Evolutionary conservation across 1,139 yeast genomes (phyloP), one percentile per base, ranked within the genome.

Genomic region (Candida glucosophila): DNA sequence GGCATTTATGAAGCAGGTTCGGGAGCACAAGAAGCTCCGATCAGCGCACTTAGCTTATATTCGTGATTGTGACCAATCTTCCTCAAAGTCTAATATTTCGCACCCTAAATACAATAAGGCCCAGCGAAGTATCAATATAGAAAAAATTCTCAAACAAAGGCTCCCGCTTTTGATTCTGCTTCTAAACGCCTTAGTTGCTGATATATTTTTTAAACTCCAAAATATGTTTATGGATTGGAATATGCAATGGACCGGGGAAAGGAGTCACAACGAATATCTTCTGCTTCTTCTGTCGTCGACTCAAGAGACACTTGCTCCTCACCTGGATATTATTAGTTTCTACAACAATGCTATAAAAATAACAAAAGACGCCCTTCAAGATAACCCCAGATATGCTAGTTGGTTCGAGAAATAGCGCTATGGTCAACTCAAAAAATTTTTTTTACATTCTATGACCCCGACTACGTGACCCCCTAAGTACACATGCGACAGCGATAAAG

Each of bases 241-340:
- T 12, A 22, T 17, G 14, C 28, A 22, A 19, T 29, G 33, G n/a
- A 30, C 38, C 9, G 40, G 42, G 5, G 29, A 29, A 8, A 26
- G 39, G 16, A 34, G 38, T 19, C 20, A 36, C 12, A 9, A 24
- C n/a, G 40, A 38, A 24, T 37, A 24, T 20, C 9, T 12, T 7
- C 22, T 23, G 15, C 17, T 23, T 20, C 22, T 15, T 7, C 13
- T 12, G 10, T 12, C 22, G 12, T 14, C 17, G 4, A 17, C 12
- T 8, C 5, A 22, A 7, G 22, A 25, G 8, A 13, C 20, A 12
- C 23, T 17, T 17, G 22, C 28, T 19, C 23, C 15, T 27, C 20
- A 34, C 20, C 22, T 20, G 11, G 41, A 37, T 23, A 35, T 37
- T 7, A 28, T 29, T 5, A 17, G 23, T 8, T 29, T 29, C 14